Evolutionary conservation across 2,329 filamentous ascomycete species (phyloP).

Genomic region (Gremmenia infestans): DNA sequence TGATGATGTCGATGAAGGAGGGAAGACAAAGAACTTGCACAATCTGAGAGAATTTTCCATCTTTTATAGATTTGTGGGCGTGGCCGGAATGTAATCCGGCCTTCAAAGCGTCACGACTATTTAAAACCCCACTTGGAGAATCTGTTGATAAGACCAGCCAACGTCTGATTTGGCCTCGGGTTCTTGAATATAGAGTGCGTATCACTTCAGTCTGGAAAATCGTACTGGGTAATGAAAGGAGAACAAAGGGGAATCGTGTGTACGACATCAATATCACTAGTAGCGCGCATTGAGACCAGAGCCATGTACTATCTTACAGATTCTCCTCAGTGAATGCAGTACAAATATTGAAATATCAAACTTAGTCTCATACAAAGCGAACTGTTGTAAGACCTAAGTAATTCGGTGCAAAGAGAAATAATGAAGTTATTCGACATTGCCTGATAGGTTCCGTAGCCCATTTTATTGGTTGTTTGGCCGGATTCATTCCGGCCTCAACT

Average conservation of each 20-base stretch:
- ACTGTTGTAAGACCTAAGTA: not conserved
- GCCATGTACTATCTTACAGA: too few relatives aligned
- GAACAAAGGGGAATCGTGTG: not conserved
- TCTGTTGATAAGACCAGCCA: not conserved
- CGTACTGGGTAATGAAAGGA: not conserved
- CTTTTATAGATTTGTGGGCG: conserved; percentile 23
- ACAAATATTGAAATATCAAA: not conserved
- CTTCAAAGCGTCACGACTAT: conserved; percentile 1
- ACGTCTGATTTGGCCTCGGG: not conserved
- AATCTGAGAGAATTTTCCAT: conserved; percentile 13
- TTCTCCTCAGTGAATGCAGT: too few relatives aligned
- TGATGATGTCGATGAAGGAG: conserved; percentile 7
- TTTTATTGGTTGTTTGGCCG: conserved; percentile 5
- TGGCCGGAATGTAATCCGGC: conserved; percentile 30
- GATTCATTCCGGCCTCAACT: not conserved
- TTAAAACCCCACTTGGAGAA: not conserved
- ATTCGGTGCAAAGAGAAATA: not conserved
- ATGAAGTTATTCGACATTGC: conserved; percentile 1
- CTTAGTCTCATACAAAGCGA: not conserved
- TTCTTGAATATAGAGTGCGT: not conserved
- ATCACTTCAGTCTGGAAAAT: not conserved
- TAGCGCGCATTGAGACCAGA: not conserved
- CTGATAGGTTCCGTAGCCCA: conserved; percentile 1
- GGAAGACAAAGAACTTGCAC: conserved; percentile 13
- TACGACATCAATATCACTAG: not conserved